Evolutionary conservation across 169 alveolate species (phyloP).

Genomic region (Sarcocystis neurona): DNA sequence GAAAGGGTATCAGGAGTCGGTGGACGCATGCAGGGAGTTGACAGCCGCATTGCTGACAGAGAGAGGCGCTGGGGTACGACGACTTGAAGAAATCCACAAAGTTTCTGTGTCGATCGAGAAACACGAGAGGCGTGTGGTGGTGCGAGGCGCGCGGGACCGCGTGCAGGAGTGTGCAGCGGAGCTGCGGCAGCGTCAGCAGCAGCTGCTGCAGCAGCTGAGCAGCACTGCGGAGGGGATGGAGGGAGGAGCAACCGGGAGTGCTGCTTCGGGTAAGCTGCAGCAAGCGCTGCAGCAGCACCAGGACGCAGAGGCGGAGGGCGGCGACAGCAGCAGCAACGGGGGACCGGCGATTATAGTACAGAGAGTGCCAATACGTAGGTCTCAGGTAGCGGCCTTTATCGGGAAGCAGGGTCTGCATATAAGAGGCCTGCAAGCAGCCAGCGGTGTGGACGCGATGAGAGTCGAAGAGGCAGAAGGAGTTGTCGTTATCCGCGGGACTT

Average conservation of each 20-base stretch:
- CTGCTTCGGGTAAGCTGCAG: too few relatives aligned
- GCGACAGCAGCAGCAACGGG: constrained; percentile 35
- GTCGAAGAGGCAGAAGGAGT: constrained; percentile 57
- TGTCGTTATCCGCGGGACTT: constrained; percentile 16
- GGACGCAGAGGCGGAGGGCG: constrained; percentile 41
- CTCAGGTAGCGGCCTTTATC: constrained; percentile 23
- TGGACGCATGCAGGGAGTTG: constrained; percentile 12
- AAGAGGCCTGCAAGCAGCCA: constrained; percentile 43
- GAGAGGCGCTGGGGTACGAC: constrained; percentile 22
- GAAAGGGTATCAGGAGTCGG: neutral
- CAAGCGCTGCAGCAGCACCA: too few relatives aligned
- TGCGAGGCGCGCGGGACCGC: neutral
- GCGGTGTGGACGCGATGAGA: constrained; percentile 51
- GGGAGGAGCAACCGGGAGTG: too few relatives aligned
- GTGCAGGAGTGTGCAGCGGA: constrained; percentile 17
- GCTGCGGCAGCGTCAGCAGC: constrained; percentile 28
- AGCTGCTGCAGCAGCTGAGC: too few relatives aligned
- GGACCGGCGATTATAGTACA: constrained; percentile 20
- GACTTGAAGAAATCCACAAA: neutral
- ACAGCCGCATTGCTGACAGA: constrained; percentile 30
- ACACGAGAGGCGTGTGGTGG: neutral
- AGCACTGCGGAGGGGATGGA: too few relatives aligned
- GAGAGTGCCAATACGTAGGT: constrained; percentile 51
- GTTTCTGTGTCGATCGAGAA: constrained; percentile 4
- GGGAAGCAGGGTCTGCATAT: constrained; percentile 61